Base-by-base conservation (phyloP, 2,329 filamentous ascomycete genomes). In the Alternaria burnsii region DNA sequence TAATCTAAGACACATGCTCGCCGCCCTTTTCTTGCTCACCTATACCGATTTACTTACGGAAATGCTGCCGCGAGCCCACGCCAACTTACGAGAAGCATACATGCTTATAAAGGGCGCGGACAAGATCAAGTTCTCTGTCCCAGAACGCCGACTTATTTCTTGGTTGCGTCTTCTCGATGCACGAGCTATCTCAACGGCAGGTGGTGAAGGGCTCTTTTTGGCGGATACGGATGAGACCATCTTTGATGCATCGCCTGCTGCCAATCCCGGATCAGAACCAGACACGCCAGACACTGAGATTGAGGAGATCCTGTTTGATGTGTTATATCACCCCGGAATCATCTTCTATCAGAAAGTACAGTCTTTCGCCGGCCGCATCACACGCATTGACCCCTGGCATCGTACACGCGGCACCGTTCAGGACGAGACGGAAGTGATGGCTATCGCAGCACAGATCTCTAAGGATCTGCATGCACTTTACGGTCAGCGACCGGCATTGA, bases 391-490 rank as follows among this genome's bases (percentile, higher is more conserved):
- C 56, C 84, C 81, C 1, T 87, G 84, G 83, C 85, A 87, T 68
- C 81, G 85, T 11, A 81, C 80, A 24, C 80, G 85, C 8, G 85
- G 85, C 5, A 87, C 84, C 0, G 85, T 87, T 10, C 81, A 86
- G 51, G 85, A 87, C 66, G 84, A 87, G 73, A 86, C 83, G 2
- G 85, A 87, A 57, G 84, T 87, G 1, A 87, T 87, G 84, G 81
- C 81, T 32, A 79, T 85, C 46, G 85, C 82, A 1, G 80, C 83
- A 2, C 76, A 80, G 52, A 87, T 87, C 50, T 78, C 81, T 3
- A 76, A 78, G 14, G 85, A 87, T 66, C 74, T 87, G 8, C 79
- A 82, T n/a, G 75, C 78, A 2, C 71, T 88, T 1, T 85, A 85
- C 66, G 80, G 82, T 3, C 78, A 82, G 36, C 79, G 85, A 3